Evolutionary conservation across 805 yeast genomes (phyloP).

Genomic region (Kluyveromyces wickerhamii): DNA sequence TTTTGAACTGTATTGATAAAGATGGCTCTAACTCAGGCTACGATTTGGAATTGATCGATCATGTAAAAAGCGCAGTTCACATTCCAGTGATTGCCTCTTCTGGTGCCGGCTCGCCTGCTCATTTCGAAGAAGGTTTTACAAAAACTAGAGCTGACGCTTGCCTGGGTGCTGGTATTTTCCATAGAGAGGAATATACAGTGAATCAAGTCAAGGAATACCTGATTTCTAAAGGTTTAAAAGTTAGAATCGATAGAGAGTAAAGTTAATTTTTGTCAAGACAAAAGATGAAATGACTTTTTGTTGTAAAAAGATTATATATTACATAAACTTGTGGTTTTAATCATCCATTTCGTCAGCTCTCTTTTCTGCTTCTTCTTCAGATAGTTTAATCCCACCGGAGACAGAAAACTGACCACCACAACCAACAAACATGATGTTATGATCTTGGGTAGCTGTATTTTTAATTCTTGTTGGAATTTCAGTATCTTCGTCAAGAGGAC

Average conservation of each 20-base stretch:
- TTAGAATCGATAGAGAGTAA: constrained; percentile 48
- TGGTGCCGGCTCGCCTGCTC: constrained; percentile 93
- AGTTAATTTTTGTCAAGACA: background rate
- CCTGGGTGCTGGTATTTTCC: constrained; percentile 97
- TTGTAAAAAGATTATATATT: background rate
- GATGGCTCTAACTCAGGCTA: constrained; percentile 96
- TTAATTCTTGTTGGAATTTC: constrained; percentile 81
- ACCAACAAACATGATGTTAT: constrained; percentile 64
- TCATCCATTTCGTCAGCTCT: constrained; percentile 45
- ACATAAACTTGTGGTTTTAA: constrained; percentile 37
- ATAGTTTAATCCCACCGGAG: constrained; percentile 60
- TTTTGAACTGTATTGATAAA: constrained; percentile 90
- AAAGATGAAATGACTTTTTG: background rate
- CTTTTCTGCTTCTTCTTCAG: constrained; percentile 35
- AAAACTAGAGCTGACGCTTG: constrained; percentile 91
- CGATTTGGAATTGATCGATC: constrained; percentile 76
- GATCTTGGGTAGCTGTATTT: constrained; percentile 86
- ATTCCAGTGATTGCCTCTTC: constrained; percentile 97
- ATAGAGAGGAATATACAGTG: constrained; percentile 87
- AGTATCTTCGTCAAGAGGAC: constrained; percentile 80
- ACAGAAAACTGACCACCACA: constrained; percentile 97
- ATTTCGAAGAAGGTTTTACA: constrained; percentile 80
- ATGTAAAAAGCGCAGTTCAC: constrained; percentile 63
- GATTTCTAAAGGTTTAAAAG: constrained; percentile 52
- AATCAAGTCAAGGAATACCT: constrained; percentile 70